Base-by-base conservation (phyloP, 202 grass and related monocot genomes). In the Zizania palustris region DNA sequence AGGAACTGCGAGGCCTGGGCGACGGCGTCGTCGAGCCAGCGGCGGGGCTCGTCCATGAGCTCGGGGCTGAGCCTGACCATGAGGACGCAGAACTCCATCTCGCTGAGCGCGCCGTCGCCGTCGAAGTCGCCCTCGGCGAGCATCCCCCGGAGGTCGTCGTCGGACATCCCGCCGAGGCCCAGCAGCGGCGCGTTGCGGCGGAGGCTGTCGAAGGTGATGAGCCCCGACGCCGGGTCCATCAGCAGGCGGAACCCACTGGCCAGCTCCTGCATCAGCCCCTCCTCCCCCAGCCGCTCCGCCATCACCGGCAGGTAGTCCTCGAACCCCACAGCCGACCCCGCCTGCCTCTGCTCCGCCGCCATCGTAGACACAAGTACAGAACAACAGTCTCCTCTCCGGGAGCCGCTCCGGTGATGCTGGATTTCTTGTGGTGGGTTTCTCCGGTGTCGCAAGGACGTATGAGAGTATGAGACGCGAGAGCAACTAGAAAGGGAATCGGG, bases 231-330 rank as follows among this genome's bases (percentile, higher is more conserved):
- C 4, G 96, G 92, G 64, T 99, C 96, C 96, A 93, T 93, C 33
- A 96, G 80, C 43, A 99, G 72, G 0, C 88, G 85, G 71, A 99
- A 99, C 51, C 96, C 96, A 16, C 83, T 84, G 0, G 80, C 75
- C 6, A 99, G 92, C 72, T 99, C 96, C 59, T 73, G 80, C 92
- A 99, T 91, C 18, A 99, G 87, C 1, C 96, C 96, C 3, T 99
- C 92, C 67, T 89, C 90, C 2, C 92, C 96, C 9, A 99, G 92
- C 11, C 87, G 81, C 36, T 96, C 92, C 67, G 85, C 96, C 96
- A 99, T 99, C 77, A 93, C 38, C 6, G 96, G 96, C 42, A 99
- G 88, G 92, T 87, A 96, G 88, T 99, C 96, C 85, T 99, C 96
- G 85, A 99, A 99, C 20, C 84, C 92, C 56, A 85, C 14, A 0